Base-by-base conservation (phyloP, 805 yeast species). In the Lipomyces anomalus region DNA sequence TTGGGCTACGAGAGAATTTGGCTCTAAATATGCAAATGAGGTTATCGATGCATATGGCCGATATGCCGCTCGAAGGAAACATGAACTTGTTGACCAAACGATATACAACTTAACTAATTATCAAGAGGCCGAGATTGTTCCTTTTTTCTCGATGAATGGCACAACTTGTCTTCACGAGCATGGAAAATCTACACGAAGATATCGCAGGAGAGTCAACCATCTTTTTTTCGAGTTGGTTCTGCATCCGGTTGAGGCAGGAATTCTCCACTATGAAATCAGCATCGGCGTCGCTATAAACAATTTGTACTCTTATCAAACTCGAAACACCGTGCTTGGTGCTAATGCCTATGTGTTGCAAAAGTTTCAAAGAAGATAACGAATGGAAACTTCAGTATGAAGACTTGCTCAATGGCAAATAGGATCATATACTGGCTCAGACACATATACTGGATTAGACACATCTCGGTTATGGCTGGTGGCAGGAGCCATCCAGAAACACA, bases 391-490 rank as follows among this genome's bases (percentile, higher is more conserved):
- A 28, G n/a, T 49, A 49, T 23, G 51, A 49, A 28, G 24, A 22
- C 11, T 23, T 49, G 23, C 38, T 49, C 9, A 45, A 38, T 28
- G 53, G 53, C 18, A 46, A 47, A 34, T 49, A 51, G 53, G 43
- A 49, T 37, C 53, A 49, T 22, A 46, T 49, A 41, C 39, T 49
- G 48, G 44, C 34, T 21, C 53, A 49, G 44, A 42, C 53, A 7
- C 53, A 49, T 22, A 46, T 49, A 41, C 39, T 49, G 48, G 44
- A 38, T 21, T 51, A 49, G 44, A 42, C 53, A 7, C 53, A 49
- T 36, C 23, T 49, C 11, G 53, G 53, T 9, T 49, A 30, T 17
- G 35, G 26, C 11, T 45, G 43, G 23, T 34, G 38, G 41, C 53
- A 48, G 35, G 50, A 48, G 43, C 53, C 53, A 6, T 33, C 42